Base-by-base conservation (phyloP, 2,329 filamentous ascomycete genomes). In the Chrysoporthe austroafricana region DNA sequence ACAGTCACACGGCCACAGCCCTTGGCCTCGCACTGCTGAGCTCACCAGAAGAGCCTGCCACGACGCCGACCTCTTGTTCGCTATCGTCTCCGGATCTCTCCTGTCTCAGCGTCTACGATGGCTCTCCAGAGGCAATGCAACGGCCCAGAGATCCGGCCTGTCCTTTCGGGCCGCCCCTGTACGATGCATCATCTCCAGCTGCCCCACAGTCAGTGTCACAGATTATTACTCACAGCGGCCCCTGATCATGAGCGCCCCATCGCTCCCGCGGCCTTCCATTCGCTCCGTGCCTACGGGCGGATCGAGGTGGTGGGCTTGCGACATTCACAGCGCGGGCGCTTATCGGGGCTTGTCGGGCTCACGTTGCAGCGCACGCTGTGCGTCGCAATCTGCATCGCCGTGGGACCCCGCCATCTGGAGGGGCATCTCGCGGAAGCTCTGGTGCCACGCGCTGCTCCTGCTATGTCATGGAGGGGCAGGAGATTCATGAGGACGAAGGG, bases 391-490 rank as follows among this genome's bases (percentile, higher is more conserved):
- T 63, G 67, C 64, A 61, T 61, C 54, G 14, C 65, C 68, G 43
- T 46, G 39, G 44, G 42, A 54, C 65, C 65, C 68, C 62, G 54
- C 68, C 64, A 69, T 69, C 68, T 58, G 65, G 68, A 65, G 68
- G 66, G 65, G 65, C 46, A 65, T 11, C 44, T 64, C 18, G 26
- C 50, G 34, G 39, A 7, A 68, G 63, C 44, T 63, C 32, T 66
- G 46, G 63, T 63, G 48, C 21, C 57, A 34, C 62, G 62, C 52
- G 54, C n/a, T 26, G 21, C 42, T 54, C 14, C 26, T 16, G 36
- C 36, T 39, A 7, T 26, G 50, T 34, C 6, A 57, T 65, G 48
- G 66, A 65, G 62, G 62, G 66, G 62, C 66, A 67, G 4, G 26
- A 39, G 13, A 39, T 16, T 6, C 54, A 57, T 34, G 21, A n/a